Percentiles rank a stretch among this genome's conserved stretches.
These are phyloP conservation scores for Truncatella angustata DNA, from an alignment of 2,329 filamentous ascomycete genomes.

Conservation along the genomic window DNA sequence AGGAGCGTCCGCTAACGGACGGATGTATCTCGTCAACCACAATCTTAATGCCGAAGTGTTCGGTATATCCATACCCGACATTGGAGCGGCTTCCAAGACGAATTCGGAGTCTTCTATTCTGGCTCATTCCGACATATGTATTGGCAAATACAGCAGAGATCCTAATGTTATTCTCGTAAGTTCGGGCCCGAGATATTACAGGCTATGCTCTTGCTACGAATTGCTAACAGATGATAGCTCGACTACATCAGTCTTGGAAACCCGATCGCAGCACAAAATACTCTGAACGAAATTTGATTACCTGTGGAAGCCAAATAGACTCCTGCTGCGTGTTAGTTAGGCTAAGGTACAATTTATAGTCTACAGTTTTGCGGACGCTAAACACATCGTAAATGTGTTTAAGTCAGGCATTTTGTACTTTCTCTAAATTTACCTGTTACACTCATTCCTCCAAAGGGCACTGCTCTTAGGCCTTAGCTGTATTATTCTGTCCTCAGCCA, in stretches of 20 bases:
- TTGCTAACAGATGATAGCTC: slow-evolving; percentile 29
- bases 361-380: too few species aligned
- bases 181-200: not conserved
- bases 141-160: slow-evolving; percentile 24
- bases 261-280: slow-evolving; percentile 34
- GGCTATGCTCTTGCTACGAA: not conserved
- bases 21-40: slow-evolving; percentile 46
- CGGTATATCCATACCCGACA: slow-evolving; percentile 35
- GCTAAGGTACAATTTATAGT: too few species aligned
- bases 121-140: slow-evolving; percentile 38
- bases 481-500: too few species aligned
- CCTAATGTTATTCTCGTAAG: slow-evolving; percentile 40
- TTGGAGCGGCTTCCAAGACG: slow-evolving; percentile 33
- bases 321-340: too few species aligned
- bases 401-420: too few species aligned
- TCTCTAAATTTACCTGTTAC: too few species aligned
- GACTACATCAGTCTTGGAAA: slow-evolving; percentile 42
- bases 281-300: slow-evolving; percentile 34
- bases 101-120: slow-evolving; percentile 46
- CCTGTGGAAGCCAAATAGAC: not conserved
- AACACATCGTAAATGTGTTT: too few species aligned
- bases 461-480: too few species aligned
- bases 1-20: slow-evolving; percentile 33
- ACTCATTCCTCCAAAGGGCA: too few species aligned
- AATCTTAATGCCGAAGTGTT: slow-evolving; percentile 31